Evolutionary conservation across 1,284 basidiomycete genomes (phyloP).

Genomic region (Anthracocystis walkeri): DNA sequence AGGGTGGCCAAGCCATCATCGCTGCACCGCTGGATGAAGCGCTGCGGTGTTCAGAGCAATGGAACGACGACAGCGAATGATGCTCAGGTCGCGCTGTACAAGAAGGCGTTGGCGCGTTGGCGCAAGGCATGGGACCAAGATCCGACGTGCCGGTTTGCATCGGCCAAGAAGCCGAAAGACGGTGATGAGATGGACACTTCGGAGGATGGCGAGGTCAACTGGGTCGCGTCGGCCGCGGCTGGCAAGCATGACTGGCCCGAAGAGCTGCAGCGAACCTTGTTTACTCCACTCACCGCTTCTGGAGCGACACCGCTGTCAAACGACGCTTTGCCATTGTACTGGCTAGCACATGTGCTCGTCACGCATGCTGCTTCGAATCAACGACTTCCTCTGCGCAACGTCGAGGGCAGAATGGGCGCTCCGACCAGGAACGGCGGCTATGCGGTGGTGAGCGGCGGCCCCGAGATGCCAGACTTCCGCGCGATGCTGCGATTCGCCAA

Average conservation of each 20-base stretch:
- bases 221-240: conserved; percentile 6
- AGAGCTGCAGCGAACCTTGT: conserved; percentile 37
- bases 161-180: conserved; percentile 24
- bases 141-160: conserved; percentile 50
- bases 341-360: conserved; percentile 60
- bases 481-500: conserved; percentile 61
- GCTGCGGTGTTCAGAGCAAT: conserved; percentile 6
- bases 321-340: conserved; percentile 62
- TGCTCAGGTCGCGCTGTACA: conserved; percentile 43
- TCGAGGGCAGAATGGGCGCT: conserved; percentile 30
- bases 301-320: conserved; percentile 60
- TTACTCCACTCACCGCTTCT: conserved; percentile 57
- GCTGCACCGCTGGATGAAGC: conserved; percentile 42
- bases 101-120: conserved; percentile 56
- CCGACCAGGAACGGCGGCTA: conserved; percentile 27
- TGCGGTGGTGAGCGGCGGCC: conserved; percentile 24
- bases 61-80: conserved; percentile 15
- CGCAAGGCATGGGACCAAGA: conserved; percentile 61
- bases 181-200: conserved; percentile 12
- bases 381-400: conserved; percentile 39
- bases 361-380: conserved; percentile 55
- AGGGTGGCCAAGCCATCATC: conserved; percentile 47
- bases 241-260: conserved; percentile 30
- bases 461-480: conserved; percentile 53
- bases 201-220: conserved; percentile 11